Conservation (phyloP, 2,329 filamentous ascomycete species). For the Trichoderma afroharzianum region DNA sequence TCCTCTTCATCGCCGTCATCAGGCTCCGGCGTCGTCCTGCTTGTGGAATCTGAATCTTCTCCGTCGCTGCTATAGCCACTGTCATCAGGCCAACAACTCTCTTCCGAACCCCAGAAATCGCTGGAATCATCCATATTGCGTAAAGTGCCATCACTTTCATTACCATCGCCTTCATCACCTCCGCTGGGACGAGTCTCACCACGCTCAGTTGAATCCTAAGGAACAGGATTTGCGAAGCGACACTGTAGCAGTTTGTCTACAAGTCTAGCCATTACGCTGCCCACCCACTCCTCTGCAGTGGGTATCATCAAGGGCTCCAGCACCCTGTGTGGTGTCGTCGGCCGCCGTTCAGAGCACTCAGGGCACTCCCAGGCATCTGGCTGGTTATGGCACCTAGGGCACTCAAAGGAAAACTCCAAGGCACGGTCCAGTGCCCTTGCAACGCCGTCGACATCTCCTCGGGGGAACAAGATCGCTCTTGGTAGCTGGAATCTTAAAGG, state of each 20-base stretch:
- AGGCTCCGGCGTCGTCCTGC: neutral
- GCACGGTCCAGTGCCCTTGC: slow-evolving; percentile 78
- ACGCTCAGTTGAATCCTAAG: neutral
- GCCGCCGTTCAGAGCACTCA: slow-evolving; percentile 57
- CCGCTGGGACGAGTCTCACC: neutral
- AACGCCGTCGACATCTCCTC: slow-evolving; percentile 82
- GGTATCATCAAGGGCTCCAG: neutral
- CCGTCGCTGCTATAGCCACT: neutral
- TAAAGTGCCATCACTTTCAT: neutral
- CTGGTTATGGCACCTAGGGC: too few relatives aligned
- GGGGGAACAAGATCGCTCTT: slow-evolving; percentile 90
- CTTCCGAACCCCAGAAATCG: neutral
- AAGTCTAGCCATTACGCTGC: neutral
- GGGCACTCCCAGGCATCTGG: too few relatives aligned
- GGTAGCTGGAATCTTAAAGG: slow-evolving; percentile 48
- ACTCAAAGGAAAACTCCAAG: slow-evolving; percentile 49
- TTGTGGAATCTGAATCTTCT: neutral
- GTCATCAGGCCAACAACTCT: neutral
- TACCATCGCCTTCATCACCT: neutral
- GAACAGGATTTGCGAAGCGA: neutral
- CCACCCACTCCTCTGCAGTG: neutral
- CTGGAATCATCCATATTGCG: neutral
- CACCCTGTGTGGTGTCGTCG: slow-evolving; percentile 56
- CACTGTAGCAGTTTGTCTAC: neutral
- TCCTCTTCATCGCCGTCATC: neutral